Conservation (phyloP, 2,329 filamentous ascomycete species). For the Orbilia quercus region DNA sequence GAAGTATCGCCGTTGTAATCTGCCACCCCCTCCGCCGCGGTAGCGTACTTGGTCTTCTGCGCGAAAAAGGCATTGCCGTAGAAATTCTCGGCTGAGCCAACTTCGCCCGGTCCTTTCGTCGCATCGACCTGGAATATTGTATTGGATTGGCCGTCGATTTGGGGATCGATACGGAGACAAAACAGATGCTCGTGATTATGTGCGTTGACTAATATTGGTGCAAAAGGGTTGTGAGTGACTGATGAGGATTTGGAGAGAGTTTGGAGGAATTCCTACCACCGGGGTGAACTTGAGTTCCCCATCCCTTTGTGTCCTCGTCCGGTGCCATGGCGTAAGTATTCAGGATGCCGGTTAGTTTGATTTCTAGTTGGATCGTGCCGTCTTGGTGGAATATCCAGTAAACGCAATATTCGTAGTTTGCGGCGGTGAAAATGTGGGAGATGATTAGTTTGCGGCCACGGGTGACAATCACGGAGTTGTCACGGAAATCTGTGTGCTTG, state of each 20-base stretch:
- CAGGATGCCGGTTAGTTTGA: conserved; percentile 89
- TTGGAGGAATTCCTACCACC: conserved; percentile 61
- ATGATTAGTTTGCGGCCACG: conserved; percentile 86
- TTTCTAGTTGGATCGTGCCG: conserved; percentile 89
- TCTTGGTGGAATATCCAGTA: conserved; percentile 95
- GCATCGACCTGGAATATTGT: conserved; percentile 87
- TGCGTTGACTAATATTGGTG: conserved; percentile 72
- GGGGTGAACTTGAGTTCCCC: conserved; percentile 91
- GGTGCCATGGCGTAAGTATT: conserved; percentile 88
- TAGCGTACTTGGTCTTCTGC: conserved; percentile 82
- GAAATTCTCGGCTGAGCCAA: conserved; percentile 82
- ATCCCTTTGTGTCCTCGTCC: conserved; percentile 83
- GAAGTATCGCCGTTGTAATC: conserved; percentile 84
- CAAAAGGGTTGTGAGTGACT: background rate
- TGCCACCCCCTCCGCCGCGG: conserved; percentile 74
- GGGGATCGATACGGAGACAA: conserved; percentile 86
- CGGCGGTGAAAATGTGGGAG: conserved; percentile 92
- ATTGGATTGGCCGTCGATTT: conserved; percentile 85
- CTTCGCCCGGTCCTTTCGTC: conserved; percentile 74
- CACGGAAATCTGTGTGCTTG: conserved; percentile 94
- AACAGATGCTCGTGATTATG: conserved; percentile 98
- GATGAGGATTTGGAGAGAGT: background rate
- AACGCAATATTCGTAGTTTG: conserved; percentile 91
- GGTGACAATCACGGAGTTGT: conserved; percentile 86
- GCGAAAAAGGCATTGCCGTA: conserved; percentile 93